phyloP scores from a whole-genome alignment of 2,329 filamentous ascomycete genomes.

The Emericellopsis atlantica region DNA sequence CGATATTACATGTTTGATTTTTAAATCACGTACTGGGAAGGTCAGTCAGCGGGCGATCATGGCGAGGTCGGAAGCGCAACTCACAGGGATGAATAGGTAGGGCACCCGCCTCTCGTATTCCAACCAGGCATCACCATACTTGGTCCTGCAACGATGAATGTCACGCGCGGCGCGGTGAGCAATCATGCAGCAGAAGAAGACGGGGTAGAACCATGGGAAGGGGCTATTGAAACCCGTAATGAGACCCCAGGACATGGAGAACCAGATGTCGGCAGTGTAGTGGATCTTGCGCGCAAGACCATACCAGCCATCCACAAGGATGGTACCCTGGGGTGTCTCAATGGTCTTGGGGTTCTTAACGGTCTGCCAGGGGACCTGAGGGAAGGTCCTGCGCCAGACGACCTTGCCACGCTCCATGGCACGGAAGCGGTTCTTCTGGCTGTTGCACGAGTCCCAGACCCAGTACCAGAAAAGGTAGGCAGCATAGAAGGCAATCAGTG shows the following conservation, averaged over 20 bases:
- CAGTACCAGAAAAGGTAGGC: conserved; percentile 79
- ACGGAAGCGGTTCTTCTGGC: conserved; percentile 88
- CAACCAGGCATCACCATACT: conserved; percentile 72
- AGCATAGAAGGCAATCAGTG: conserved; percentile 50
- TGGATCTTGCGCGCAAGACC: conserved; percentile 54
- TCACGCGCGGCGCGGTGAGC: conserved; percentile 66
- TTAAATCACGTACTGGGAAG: conserved; percentile 27
- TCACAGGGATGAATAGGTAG: conserved; percentile 69
- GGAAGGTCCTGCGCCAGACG: conserved; percentile 67
- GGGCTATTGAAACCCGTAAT: conserved; percentile 49
- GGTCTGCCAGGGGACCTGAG: conserved; percentile 80
- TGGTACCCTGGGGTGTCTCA: conserved; percentile 56
- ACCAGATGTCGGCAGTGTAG: conserved; percentile 36
- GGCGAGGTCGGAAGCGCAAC: conserved; percentile 7
- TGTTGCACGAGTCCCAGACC: conserved; percentile 86
- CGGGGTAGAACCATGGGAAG: conserved; percentile 83
- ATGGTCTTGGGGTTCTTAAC: conserved; percentile 73
- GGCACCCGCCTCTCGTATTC: conserved; percentile 71
- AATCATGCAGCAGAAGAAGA: conserved; percentile 77
- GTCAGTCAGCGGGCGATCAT: not conserved
- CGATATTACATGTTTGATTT: too few species aligned
- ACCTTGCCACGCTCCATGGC: conserved; percentile 62
- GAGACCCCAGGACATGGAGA: conserved; percentile 36
- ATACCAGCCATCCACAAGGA: conserved; percentile 81
- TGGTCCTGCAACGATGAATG: conserved; percentile 62